Evolutionary conservation across 1,139 yeast genomes (phyloP).

Genomic region (Scheffersomyces stambukii): DNA sequence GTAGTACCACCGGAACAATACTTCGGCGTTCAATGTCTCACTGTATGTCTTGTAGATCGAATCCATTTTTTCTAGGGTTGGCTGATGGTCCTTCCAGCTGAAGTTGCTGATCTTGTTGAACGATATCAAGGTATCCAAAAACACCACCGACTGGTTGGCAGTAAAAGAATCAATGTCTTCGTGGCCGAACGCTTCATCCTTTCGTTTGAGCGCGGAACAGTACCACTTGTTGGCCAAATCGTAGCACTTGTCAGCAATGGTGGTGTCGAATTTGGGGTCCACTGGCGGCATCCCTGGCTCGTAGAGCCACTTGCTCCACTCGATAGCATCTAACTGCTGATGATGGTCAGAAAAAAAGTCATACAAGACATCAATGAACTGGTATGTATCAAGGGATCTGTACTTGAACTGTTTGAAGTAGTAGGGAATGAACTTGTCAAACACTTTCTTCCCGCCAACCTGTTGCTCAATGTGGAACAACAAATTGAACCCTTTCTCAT

Average conservation of each 20-base stretch:
- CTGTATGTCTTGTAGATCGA: slow-evolving; percentile 42
- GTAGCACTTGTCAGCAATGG: slow-evolving; percentile 71
- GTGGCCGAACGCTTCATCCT: slow-evolving; percentile 14
- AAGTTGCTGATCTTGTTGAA: slow-evolving; percentile 28
- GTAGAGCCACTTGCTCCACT: slow-evolving; percentile 83
- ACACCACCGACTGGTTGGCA: slow-evolving; percentile 75
- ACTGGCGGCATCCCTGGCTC: slow-evolving; percentile 81
- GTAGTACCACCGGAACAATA: slow-evolving; percentile 72
- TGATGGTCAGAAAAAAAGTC: slow-evolving; percentile 53
- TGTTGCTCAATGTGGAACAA: slow-evolving; percentile 64
- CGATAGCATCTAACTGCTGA: slow-evolving; percentile 56
- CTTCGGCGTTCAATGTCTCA: slow-evolving; percentile 69
- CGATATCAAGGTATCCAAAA: slow-evolving; percentile 59
- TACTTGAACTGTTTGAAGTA: slow-evolving; percentile 70
- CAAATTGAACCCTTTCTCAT: slow-evolving; percentile 85
- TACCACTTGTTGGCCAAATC: slow-evolving; percentile 65
- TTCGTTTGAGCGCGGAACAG: slow-evolving; percentile 13
- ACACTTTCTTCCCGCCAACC: slow-evolving; percentile 53
- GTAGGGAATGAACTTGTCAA: slow-evolving; percentile 75
- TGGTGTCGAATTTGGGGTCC: slow-evolving; percentile 74
- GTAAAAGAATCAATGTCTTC: slow-evolving; percentile 54
- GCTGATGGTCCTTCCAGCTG: slow-evolving; percentile 33
- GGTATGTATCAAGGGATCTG: slow-evolving; percentile 73
- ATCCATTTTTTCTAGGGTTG: slow-evolving; percentile 40
- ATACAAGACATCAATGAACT: slow-evolving; percentile 72